Percentiles rank a stretch among this genome's conserved stretches.
Conservation (phyloP, 2,329 filamentous ascomycete genomes). For the Fusarium sulawesiense region DNA sequence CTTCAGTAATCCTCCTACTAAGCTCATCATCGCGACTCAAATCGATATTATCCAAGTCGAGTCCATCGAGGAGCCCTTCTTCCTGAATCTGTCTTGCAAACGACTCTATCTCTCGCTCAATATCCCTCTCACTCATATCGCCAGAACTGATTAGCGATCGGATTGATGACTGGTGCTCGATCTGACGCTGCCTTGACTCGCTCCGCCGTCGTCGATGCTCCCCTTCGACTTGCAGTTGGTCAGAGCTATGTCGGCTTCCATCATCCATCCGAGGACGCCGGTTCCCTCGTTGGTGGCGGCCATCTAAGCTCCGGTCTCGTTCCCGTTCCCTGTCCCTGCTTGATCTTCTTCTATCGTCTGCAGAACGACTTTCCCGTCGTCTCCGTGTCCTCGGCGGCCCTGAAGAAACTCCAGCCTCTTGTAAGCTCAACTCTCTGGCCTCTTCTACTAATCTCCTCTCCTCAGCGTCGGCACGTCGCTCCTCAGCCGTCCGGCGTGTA, state of each 20-base stretch:
- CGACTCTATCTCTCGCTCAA: slow-evolving; percentile 89
- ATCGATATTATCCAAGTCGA: slow-evolving; percentile 89
- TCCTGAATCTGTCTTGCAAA: slow-evolving; percentile 90
- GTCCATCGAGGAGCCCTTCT: slow-evolving; percentile 86
- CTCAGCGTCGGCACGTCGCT: slow-evolving; percentile 69
- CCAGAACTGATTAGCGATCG: slow-evolving; percentile 85
- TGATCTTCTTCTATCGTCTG: slow-evolving; percentile 47
- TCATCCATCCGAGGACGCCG: slow-evolving; percentile 44
- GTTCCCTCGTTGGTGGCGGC: slow-evolving; percentile 46
- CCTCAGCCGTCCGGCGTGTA: slow-evolving; percentile 61
- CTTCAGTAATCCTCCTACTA: slow-evolving; percentile 89
- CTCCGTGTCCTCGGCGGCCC: slow-evolving; percentile 47
- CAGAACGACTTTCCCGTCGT: slow-evolving; percentile 52
- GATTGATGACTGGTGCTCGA: slow-evolving; percentile 91
- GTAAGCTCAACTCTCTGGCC: slow-evolving; percentile 78
- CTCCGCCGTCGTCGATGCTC: slow-evolving; percentile 54
- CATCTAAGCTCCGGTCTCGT: slow-evolving; percentile 46
- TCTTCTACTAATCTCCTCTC: slow-evolving; percentile 78
- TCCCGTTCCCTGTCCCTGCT: slow-evolving; percentile 41
- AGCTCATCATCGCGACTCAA: slow-evolving; percentile 87
- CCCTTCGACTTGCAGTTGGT: slow-evolving; percentile 53
- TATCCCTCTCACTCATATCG: slow-evolving; percentile 79
- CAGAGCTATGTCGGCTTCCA: slow-evolving; percentile 46
- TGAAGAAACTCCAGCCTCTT: slow-evolving; percentile 68
- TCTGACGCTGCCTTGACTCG: slow-evolving; percentile 65